Evolutionary conservation across 768 basidiomycete species (phyloP), one percentile per base, ranked within the genome.

Genomic region (Roridomyces roridus): DNA sequence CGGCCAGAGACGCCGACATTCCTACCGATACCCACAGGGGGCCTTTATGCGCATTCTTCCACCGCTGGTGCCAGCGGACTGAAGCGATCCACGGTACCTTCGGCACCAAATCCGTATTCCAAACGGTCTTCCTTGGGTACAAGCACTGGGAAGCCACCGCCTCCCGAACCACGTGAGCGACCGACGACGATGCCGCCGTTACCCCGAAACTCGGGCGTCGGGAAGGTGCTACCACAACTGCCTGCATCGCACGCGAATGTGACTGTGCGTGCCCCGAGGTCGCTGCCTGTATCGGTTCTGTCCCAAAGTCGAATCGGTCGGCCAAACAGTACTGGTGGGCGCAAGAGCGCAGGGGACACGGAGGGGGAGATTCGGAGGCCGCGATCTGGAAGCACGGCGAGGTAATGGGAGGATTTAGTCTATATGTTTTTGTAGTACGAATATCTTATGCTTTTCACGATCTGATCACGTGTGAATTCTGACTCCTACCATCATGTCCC

Each of bases 1-100:
- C 85, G 91, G 2, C 91, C 91, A 9, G 70, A 86, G 20, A 90
- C 91, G 21, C 91, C 91, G 9, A 91, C 89, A 17, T 87, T 88
- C 64, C 77, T 92, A 23, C 90, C 90, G n/a, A 62, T 91, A 26
- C 87, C 90, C 3, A 79, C 84, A 23, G 72, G 77, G 24, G 74
- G 82, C 35, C 55, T 83, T 21, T 82, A 85, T 57, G 67, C 74
- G n/a, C 74, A 75, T 28, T 65, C 75, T 40, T 68, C 75, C 10
- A 72, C 70, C 15, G 61, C 76, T 20, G 79, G 78, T 10, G 68
- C 68, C 11, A 70, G 72, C 26, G 81, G 81, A 3, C 65, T 84
- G 55, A 91, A 89, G 70, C 83, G 86, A 39, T 86, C 88, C 1
- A 82, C 76, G 23, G 85, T 81, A 0, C 82, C 84, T 15, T 66